phyloP scores from a whole-genome alignment of 1,284 basidiomycete species.

The Naganishia cerealis region DNA sequence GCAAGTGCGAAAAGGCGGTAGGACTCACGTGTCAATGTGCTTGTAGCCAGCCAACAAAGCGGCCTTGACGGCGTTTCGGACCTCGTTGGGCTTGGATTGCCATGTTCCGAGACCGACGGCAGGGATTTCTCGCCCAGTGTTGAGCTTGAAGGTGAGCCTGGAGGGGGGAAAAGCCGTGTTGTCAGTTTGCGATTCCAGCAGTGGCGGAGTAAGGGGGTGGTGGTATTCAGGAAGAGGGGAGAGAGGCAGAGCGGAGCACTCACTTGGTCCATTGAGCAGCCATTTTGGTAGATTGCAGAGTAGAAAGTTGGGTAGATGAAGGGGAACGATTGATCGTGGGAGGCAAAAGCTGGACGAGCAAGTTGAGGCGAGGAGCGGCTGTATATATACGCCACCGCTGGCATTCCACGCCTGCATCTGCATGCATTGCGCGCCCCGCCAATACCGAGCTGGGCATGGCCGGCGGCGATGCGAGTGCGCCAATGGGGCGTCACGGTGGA shows the following conservation, averaged over 20 bases:
- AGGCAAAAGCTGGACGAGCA: neutral
- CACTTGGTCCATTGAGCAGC: slow-evolving; percentile 29
- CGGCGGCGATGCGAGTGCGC: too few species aligned
- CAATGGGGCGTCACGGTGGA: too few species aligned
- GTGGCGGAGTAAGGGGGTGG: neutral
- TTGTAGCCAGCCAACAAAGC: slow-evolving; percentile 37
- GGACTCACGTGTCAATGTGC: slow-evolving; percentile 36
- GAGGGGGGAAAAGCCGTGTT: neutral
- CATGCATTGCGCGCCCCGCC: too few species aligned
- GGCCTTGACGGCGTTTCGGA: slow-evolving; percentile 35
- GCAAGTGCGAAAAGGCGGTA: neutral
- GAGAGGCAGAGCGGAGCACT: neutral
- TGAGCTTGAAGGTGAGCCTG: slow-evolving; percentile 61
- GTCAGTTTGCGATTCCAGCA: neutral
- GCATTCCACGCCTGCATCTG: too few species aligned
- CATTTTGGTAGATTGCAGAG: slow-evolving; percentile 8
- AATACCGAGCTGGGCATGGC: too few species aligned
- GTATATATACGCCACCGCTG: slow-evolving; percentile 14
- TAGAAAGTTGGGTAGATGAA: neutral
- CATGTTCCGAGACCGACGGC: slow-evolving; percentile 67
- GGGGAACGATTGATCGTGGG: neutral
- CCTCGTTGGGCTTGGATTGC: slow-evolving; percentile 36
- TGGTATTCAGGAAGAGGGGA: neutral
- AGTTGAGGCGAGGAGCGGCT: neutral
- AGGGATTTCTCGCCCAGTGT: slow-evolving; percentile 68